Evolutionary conservation across 345 rosid species (phyloP).

Genomic region (Citropsis articulata): DNA sequence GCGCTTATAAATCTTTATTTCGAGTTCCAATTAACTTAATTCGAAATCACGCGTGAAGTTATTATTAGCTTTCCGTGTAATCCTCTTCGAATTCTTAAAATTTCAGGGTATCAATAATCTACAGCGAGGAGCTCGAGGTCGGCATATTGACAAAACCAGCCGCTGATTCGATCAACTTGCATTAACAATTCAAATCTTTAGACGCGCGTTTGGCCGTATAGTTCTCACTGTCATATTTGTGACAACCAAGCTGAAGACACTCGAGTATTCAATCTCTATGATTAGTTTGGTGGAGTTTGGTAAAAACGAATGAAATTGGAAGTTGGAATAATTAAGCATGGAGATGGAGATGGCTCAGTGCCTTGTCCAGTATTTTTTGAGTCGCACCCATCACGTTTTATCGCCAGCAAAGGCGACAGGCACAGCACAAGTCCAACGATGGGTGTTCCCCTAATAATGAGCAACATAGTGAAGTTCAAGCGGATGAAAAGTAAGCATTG

Average conservation of each 20-base stretch:
- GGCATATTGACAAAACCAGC: not conserved
- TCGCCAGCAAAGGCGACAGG: not conserved
- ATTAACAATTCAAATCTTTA: not conserved
- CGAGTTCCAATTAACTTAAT: not conserved
- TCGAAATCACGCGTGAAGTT: not conserved
- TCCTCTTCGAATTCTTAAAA: constrained; percentile 9
- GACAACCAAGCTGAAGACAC: not conserved
- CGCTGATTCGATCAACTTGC: not conserved
- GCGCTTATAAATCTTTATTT: not conserved
- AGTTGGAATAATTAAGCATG: no score
- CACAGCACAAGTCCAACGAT: not conserved
- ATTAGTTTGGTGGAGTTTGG: constrained; percentile 6
- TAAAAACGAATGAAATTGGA: no score
- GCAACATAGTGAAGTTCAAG: not conserved
- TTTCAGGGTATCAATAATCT: not conserved
- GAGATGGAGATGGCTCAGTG: not conserved
- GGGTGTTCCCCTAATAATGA: not conserved
- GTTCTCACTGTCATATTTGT: not conserved
- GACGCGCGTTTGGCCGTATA: no score
- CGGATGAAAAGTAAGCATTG: not conserved
- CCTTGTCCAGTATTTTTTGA: not conserved
- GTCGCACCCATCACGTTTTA: not conserved
- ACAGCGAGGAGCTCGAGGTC: not conserved
- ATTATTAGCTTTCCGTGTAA: not conserved
- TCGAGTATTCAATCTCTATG: not conserved